phyloP scores from a whole-genome alignment of 495 filamentous ascomycete species.

The Penicillium arizonense region DNA sequence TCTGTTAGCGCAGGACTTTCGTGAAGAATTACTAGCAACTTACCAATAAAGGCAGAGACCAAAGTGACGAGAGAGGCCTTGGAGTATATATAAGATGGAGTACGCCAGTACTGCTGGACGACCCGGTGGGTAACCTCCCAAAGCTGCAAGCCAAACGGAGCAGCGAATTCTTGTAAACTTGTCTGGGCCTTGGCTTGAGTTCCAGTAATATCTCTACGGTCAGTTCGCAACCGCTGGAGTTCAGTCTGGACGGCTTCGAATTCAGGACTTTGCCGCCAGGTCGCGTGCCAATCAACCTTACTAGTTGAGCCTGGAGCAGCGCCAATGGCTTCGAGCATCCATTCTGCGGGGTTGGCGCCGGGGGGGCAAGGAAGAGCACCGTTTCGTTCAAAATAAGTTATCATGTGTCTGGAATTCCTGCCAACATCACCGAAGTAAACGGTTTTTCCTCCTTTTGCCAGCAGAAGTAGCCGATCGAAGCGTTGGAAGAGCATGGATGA shows the following conservation, averaged over 20 bases:
- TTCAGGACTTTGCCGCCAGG: constrained; percentile 67
- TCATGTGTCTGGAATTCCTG: constrained; percentile 61
- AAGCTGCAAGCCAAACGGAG: constrained; percentile 39
- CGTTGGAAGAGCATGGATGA: constrained; percentile 80
- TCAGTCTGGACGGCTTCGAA: constrained; percentile 56
- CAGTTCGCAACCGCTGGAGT: constrained; percentile 54
- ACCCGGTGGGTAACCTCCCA: constrained; percentile 28
- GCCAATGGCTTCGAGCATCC: constrained; percentile 77
- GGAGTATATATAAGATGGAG: constrained; percentile 21
- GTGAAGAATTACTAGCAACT: neutral
- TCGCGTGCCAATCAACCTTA: constrained; percentile 59
- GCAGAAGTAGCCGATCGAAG: constrained; percentile 77
- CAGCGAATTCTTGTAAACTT: constrained; percentile 26
- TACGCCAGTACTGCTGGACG: constrained; percentile 47
- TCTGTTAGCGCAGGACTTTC: neutral
- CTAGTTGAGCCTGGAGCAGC: no score
- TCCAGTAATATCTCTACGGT: neutral
- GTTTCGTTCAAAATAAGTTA: constrained; percentile 65
- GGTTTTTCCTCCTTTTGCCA: constrained; percentile 60
- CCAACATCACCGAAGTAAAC: constrained; percentile 87
- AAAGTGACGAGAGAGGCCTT: neutral
- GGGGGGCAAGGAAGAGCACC: neutral
- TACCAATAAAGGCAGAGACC: no score
- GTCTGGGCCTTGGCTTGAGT: neutral
- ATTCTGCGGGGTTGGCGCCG: constrained; percentile 73